A percentile compares a stretch with the other conserved stretches of the same genome.
Evolutionary conservation across 768 basidiomycete genomes (phyloP).

Genomic region (Suillus paluster): DNA sequence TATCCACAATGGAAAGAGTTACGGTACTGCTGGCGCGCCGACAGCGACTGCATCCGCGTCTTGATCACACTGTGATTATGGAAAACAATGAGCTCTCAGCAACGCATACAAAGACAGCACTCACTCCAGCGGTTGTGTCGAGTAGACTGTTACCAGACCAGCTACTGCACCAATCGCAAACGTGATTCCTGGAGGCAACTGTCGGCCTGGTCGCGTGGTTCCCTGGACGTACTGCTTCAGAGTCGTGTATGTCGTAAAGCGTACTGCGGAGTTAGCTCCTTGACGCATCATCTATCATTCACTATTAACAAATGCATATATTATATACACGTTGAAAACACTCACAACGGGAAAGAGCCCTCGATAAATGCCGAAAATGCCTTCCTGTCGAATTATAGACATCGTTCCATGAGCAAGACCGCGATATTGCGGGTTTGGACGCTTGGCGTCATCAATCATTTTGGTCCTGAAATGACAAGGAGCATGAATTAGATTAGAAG

Average conservation of each 20-base stretch:
- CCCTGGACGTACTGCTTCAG: constrained; percentile 94
- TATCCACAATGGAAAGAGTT: constrained; percentile 97
- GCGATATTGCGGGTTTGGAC: constrained; percentile 80
- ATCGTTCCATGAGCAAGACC: constrained; percentile 86
- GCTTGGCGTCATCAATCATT: constrained; percentile 92
- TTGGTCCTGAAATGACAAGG: constrained; percentile 72
- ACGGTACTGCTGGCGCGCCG: constrained; percentile 80
- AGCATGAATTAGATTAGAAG: background rate
- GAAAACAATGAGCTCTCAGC: background rate
- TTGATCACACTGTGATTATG: constrained; percentile 78
- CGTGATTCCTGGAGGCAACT: constrained; percentile 84
- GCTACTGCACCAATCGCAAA: constrained; percentile 95
- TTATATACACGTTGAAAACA: constrained; percentile 17
- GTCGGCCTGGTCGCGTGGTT: constrained; percentile 79
- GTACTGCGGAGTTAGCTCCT: constrained; percentile 95
- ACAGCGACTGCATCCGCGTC: constrained; percentile 95
- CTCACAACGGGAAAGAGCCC: constrained; percentile 93
- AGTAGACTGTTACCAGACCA: constrained; percentile 93
- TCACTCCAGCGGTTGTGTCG: constrained; percentile 84
- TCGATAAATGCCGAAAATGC: constrained; percentile 82
- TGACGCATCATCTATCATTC: constrained; percentile 87
- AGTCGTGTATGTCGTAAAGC: constrained; percentile 94
- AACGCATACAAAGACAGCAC: constrained; percentile 25
- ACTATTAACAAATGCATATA: background rate
- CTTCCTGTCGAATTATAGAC: constrained; percentile 84